Conservation (phyloP, 352 stramenopile genomes). For the Pythium aquatile region DNA sequence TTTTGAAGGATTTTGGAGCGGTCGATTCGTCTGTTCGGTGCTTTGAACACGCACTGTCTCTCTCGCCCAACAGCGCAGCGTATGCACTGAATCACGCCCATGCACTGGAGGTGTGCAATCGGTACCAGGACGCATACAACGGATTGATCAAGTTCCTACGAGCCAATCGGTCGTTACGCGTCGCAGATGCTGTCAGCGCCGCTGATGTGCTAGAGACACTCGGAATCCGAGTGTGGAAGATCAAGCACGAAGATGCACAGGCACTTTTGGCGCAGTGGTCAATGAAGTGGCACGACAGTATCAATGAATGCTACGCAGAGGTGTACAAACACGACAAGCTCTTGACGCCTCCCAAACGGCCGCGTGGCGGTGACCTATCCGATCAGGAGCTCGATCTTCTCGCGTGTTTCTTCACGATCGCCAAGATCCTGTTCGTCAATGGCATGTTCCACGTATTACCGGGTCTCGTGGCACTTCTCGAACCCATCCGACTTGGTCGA, state of each 20-base stretch:
- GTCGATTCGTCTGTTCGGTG: conserved; percentile 51
- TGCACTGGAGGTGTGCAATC: conserved; percentile 44
- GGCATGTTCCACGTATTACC: conserved; percentile 50
- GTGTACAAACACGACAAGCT: conserved; percentile 6
- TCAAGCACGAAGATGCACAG: background rate
- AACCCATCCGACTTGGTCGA: conserved; percentile 55
- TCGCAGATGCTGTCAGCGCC: conserved; percentile 30
- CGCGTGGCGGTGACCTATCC: background rate
- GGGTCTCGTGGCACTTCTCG: conserved; percentile 53
- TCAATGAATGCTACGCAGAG: conserved; percentile 13
- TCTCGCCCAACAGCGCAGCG: conserved; percentile 40
- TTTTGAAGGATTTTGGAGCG: conserved; percentile 69
- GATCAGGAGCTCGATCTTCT: conserved; percentile 76
- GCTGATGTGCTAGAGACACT: conserved; percentile 37
- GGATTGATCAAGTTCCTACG: conserved; percentile 44
- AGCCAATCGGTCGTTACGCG: conserved; percentile 33
- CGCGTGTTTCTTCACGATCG: conserved; percentile 72
- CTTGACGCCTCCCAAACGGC: background rate
- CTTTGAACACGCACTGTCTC: conserved; percentile 48
- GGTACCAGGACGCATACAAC: conserved; percentile 44
- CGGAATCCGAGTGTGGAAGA: conserved; percentile 28
- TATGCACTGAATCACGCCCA: conserved; percentile 74
- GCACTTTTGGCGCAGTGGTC: conserved; percentile 2
- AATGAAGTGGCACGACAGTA: conserved; percentile 11
- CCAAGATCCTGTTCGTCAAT: conserved; percentile 86